These are phyloP conservation scores for Euphorbia tirucalli DNA, from an alignment of 345 rosid genomes.

Conservation along the genomic window DNA sequence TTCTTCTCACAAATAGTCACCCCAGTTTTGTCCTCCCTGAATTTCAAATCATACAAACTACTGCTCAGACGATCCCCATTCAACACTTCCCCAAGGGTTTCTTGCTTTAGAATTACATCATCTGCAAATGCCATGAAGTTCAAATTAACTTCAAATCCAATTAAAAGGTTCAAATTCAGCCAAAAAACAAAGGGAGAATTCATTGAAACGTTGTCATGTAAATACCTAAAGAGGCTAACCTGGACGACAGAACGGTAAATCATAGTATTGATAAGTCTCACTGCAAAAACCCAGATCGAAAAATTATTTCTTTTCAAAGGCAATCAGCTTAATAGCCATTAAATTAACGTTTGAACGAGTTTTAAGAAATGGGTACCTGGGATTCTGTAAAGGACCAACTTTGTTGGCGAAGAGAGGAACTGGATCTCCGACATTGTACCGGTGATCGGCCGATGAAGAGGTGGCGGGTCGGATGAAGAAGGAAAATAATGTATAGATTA, in stretches of 20 bases:
- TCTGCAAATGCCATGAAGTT: slow-evolving; percentile 40
- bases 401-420: slow-evolving; percentile 77
- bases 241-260: slow-evolving; percentile 76
- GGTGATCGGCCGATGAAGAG: slow-evolving; percentile 37
- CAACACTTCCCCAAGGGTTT: slow-evolving; percentile 78
- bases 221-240: slow-evolving; percentile 51
- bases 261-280: slow-evolving; percentile 76
- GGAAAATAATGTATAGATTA: slow-evolving; percentile 5
- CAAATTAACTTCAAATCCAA: slow-evolving; percentile 14
- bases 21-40: slow-evolving; percentile 43
- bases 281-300: slow-evolving; percentile 41
- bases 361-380: slow-evolving; percentile 40
- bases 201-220: neutral
- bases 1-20: slow-evolving; percentile 46
- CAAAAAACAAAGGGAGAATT: no score
- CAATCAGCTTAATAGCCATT: neutral
- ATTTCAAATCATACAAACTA: slow-evolving; percentile 51
- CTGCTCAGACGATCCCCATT: slow-evolving; percentile 68
- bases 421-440: slow-evolving; percentile 60
- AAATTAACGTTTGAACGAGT: neutral
- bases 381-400: slow-evolving; percentile 77
- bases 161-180: no score
- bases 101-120: slow-evolving; percentile 46
- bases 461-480: slow-evolving; percentile 21
- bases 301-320: neutral